phyloP scores from a whole-genome alignment of 495 filamentous ascomycete genomes.

The Penicillium pancosmium region DNA sequence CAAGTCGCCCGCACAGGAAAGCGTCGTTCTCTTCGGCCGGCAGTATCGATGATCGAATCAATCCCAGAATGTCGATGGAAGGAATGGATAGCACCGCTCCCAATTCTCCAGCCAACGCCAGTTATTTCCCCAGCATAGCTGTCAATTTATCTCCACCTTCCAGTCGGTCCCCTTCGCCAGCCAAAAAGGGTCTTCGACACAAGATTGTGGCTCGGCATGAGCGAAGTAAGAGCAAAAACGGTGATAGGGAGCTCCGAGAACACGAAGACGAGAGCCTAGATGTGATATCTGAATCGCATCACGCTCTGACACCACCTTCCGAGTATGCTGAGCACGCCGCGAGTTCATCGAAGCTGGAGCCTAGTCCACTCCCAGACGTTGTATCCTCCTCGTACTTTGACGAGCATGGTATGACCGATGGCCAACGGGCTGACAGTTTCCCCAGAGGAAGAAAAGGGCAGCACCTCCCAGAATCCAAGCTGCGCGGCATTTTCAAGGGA shows the following conservation, averaged over 20 bases:
- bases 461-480: conserved; percentile 37
- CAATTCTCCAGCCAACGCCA: conserved; percentile 45
- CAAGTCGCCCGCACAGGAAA: conserved; percentile 19
- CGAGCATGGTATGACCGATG: conserved; percentile 21
- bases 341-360: conserved; percentile 27
- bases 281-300: conserved; percentile 22
- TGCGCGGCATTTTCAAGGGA: conserved; percentile 59
- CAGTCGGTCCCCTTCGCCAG: conserved; percentile 56
- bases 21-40: conserved; percentile 41
- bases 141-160: conserved; percentile 56
- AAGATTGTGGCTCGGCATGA: conserved; percentile 48
- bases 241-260: conserved; percentile 26
- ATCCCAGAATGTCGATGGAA: conserved; percentile 47
- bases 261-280: conserved; percentile 28
- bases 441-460: conserved; percentile 30
- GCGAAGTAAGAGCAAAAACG: conserved; percentile 45
- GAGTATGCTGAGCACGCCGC: conserved; percentile 18
- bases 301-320: conserved; percentile 12
- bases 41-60: conserved; percentile 39
- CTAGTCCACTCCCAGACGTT: conserved; percentile 37
- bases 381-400: conserved; percentile 33
- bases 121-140: conserved; percentile 60
- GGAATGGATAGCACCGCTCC: conserved; percentile 51
- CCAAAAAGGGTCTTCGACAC: conserved; percentile 47
- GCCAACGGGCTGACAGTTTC: conserved; percentile 20